Conservation (phyloP, 1,284 basidiomycete genomes). For the Sanguinoderma infundibulare region DNA sequence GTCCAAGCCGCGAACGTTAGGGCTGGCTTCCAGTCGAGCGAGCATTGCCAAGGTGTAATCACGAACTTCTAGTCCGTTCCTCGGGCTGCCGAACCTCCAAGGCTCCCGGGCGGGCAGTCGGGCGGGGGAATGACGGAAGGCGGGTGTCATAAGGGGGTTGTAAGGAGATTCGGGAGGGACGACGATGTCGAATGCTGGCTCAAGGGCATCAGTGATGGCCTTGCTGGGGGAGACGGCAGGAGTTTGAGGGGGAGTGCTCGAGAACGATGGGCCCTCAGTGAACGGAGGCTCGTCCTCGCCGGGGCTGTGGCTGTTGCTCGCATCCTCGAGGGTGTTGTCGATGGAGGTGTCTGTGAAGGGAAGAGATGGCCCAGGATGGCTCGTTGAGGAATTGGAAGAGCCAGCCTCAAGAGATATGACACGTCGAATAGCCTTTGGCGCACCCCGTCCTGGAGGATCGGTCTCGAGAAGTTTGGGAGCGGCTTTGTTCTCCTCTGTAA, state of each 20-base stretch:
- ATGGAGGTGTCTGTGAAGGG: background rate
- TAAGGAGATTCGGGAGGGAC: slow-evolving; percentile 69
- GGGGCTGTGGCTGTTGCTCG: background rate
- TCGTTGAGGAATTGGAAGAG: background rate
- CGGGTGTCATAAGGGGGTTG: slow-evolving; percentile 69
- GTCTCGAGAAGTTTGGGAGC: slow-evolving; percentile 5
- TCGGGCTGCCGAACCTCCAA: slow-evolving; percentile 65
- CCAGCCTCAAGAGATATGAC: slow-evolving; percentile 12
- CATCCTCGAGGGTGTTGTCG: slow-evolving; percentile 16
- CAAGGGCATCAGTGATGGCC: slow-evolving; percentile 17
- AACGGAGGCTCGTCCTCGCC: slow-evolving; percentile 16
- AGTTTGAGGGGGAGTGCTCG: slow-evolving; percentile 35
- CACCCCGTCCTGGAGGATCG: slow-evolving; percentile 3
- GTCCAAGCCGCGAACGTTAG: slow-evolving; percentile 40
- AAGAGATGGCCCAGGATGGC: background rate
- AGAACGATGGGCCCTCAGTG: slow-evolving; percentile 18
- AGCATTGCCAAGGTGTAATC: slow-evolving; percentile 70
- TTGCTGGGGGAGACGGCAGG: slow-evolving; percentile 25
- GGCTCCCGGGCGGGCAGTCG: slow-evolving; percentile 73
- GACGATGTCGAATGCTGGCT: slow-evolving; percentile 12
- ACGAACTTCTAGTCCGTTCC: slow-evolving; percentile 69
- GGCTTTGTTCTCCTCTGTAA: slow-evolving; percentile 34
- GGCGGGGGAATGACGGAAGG: slow-evolving; percentile 75
- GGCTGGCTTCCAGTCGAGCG: slow-evolving; percentile 46
- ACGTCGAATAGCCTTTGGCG: slow-evolving; percentile 6